Evolutionary conservation across 331 rosid genomes (phyloP).

Genomic region (Malus hybrid): DNA sequence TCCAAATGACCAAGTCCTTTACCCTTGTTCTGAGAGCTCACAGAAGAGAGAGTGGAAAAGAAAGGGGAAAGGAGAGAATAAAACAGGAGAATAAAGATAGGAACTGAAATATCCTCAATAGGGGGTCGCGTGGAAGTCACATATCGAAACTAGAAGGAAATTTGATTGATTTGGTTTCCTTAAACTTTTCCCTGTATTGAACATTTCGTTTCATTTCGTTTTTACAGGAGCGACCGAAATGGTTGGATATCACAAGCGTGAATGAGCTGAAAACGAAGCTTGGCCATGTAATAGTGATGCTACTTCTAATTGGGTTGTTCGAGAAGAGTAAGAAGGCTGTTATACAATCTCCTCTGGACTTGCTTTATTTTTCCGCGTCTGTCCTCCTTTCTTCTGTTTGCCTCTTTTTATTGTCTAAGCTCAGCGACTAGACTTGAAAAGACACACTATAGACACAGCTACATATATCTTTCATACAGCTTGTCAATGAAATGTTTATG

Average conservation of each 20-base stretch:
- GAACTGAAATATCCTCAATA: background rate
- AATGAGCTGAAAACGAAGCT: slow-evolving; percentile 86
- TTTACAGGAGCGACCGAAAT: slow-evolving; percentile 74
- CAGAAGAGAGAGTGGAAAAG: background rate
- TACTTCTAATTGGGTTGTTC: slow-evolving; percentile 78
- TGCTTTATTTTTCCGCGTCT: slow-evolving; percentile 88
- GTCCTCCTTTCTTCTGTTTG: slow-evolving; percentile 75
- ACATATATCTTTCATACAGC: background rate
- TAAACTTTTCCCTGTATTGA: background rate
- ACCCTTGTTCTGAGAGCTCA: background rate
- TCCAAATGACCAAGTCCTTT: background rate
- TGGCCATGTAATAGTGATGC: slow-evolving; percentile 96
- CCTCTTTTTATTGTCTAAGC: slow-evolving; percentile 70
- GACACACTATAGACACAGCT: background rate
- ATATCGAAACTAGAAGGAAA: background rate
- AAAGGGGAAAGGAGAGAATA: background rate
- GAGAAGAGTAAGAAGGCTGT: slow-evolving; percentile 78
- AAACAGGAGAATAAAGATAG: background rate
- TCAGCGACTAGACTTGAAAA: slow-evolving; percentile 31
- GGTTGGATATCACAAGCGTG: slow-evolving; percentile 68
- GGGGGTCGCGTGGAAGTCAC: background rate
- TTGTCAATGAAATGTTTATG: background rate
- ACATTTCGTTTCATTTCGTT: background rate
- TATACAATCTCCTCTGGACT: slow-evolving; percentile 65
- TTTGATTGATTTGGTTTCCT: background rate